Evolutionary conservation across 306 rosid genomes (phyloP), one percentile per base, ranked within the genome.

Genomic region (Canavalia ensiformis): DNA sequence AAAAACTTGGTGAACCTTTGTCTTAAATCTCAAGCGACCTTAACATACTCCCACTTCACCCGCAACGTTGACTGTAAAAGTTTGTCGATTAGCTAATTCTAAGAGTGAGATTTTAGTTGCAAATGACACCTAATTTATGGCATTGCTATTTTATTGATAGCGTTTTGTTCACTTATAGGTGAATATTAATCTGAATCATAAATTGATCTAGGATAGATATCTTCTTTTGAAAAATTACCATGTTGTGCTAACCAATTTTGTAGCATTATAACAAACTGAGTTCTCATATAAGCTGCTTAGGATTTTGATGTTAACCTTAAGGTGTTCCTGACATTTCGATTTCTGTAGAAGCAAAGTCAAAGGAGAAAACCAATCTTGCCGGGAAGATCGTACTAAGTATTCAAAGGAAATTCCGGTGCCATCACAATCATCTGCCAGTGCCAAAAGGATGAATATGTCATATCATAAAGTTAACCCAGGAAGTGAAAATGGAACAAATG

Each of bases 381-480:
- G 8, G 76, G 82, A 84, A 63, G 86, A 84, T 76, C 76, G 54
- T 69, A 35, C 82, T 33, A 63, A 52, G 71, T 64, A 51, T 85
- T 67, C 82, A 51, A 86, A 75, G 62, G 87, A 78, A 79, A 82
- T 30, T 56, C 84, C 60, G 3, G 86, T 29, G 65, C 78, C 68
- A 56, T 68, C 87, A 2, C 84, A 9, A 58, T 59, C 90, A 10
- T 80, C 83, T 54, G 83, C 84, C 77, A 84, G 81, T 65, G 82
- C 66, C 78, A 88, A 87, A 81, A 91, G 71, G 85, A 78, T 89
- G 83, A 93, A 72, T 72, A 82, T 89, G 89, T 88, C 97, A n/a
- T 91, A 87, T 84, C 80, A 90, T 85, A 90, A 88, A 84, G 76
- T 86, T 77, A 91, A 85, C 87, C 89, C 52, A 67, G 94, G 94